phyloP scores from a whole-genome alignment of 2,329 filamentous ascomycete species.

The Sphaceloma murrayae region DNA sequence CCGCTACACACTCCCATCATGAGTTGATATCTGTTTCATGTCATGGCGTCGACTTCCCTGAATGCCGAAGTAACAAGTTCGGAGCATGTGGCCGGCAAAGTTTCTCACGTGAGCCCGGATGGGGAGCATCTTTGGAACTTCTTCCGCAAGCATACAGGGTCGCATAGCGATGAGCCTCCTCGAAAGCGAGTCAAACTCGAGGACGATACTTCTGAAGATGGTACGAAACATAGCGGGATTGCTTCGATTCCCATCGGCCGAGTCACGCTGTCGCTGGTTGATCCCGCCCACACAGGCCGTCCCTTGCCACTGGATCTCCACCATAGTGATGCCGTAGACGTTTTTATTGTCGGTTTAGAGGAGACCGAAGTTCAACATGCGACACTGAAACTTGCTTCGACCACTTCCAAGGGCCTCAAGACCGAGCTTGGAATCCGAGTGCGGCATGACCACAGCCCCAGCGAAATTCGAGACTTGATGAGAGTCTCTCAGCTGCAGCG shows the following conservation, averaged over 20 bases:
- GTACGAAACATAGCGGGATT: background rate
- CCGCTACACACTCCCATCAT: no score
- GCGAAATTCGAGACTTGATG: background rate
- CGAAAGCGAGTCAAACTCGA: conserved; percentile 6
- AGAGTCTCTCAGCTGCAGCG: conserved; percentile 9
- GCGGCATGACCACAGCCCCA: background rate
- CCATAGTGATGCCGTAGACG: background rate
- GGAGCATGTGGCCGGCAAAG: background rate
- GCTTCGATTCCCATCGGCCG: background rate
- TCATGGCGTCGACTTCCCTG: background rate
- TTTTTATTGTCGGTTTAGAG: background rate
- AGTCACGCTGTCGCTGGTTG: background rate
- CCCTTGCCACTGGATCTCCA: background rate
- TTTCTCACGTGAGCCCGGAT: background rate
- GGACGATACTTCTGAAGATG: background rate
- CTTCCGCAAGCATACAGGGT: background rate
- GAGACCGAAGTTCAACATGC: background rate
- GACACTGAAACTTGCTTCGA: background rate
- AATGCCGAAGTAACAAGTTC: background rate
- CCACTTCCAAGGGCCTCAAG: background rate
- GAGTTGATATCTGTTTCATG: no score
- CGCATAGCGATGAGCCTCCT: background rate
- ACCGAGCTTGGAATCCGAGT: background rate
- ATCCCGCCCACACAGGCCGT: background rate
- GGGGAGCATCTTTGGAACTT: background rate